Evolutionary conservation across 2,329 filamentous ascomycete genomes (phyloP), one percentile per base, ranked within the genome.

Genomic region (Albophoma yamanashiensis): DNA sequence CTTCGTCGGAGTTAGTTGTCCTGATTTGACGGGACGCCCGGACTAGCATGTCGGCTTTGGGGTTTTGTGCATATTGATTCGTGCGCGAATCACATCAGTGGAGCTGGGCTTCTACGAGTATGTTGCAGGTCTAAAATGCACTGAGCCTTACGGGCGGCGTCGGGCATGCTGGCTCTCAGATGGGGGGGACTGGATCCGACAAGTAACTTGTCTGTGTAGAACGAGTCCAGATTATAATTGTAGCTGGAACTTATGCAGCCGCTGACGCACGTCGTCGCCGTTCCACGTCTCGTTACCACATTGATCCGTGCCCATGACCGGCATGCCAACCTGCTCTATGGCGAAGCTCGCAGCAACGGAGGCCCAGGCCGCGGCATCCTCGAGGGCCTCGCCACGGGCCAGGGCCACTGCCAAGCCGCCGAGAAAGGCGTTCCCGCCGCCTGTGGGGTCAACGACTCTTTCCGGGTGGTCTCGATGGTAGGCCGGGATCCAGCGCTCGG

Each of bases 261-360:
- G 76, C 25, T 81, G 75, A 6, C 78, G 70, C 5, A 87, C 82
- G 31, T 69, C 69, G 7, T 79, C 76, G 1, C 80, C 82, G 67
- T 88, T 89, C 85, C 86, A 89, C 22, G 76, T 80, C 72, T 88
- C 85, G 27, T 67, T 65, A 7, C 78, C 79, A 4, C 76, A 65
- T 11, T 71, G 74, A 58, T 79, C 73, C 56, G 68, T 67, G 2
- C 70, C 75, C 15, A 92, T 68, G 1, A 71, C 71, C 0, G 93
- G 93, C 71, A 95, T 84, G 0, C 94, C 93, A 58, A 96, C 86
- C 73, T 99, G 94, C 74, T 99, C 92, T 67, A 99, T 96, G 20
- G 91, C 91, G 73, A 96, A 94, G 68, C 92, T 92, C 9, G 94
- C 93, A 2, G 91, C 88, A 7, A 97, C 82, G 55, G 84, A 88